Evolutionary conservation across 768 basidiomycete species (phyloP), one percentile per base, ranked within the genome.

Genomic region (Collybia mongolica): DNA sequence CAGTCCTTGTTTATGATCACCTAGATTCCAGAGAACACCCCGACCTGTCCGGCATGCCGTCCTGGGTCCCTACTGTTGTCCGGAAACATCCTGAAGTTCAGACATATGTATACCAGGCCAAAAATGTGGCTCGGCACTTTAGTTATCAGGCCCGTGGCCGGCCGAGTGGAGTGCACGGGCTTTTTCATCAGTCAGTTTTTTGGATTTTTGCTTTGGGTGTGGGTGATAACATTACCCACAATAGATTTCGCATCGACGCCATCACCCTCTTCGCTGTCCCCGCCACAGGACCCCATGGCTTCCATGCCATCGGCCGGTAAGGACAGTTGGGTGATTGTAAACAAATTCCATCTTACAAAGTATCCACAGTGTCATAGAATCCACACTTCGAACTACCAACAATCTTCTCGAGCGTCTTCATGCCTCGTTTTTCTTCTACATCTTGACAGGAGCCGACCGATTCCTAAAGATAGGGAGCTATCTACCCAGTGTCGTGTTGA

Each of bases 401-500:
- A 99, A 99, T 63, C 79, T 98, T 5, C 78, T 98, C 17, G 97
- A 99, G 63, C 84, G 97, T 14, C 82, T 98, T 18, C 97, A 99
- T 65, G 95, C 95, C 1, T 98, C 96, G 0, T 95, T 96, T 70
- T 98, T 98, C 74, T 94, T 98, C 72, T 98, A 95, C 70, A 75
- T 98, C 53, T 70, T 93, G 52, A 79, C 87, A 12, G 72, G 65
- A 18, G 70, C 74, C 2, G 68, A 74, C 32, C 78, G 75, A 1
- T 97, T 96, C 70, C 79, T 93, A 58, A 90, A 95, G 63, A 93
- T 98, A 23, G 95, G 94, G 2, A 82, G 75, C 59, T 99, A 92
- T 67, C 77, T 99, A 6, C 95, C 96, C 0, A 91, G 90, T 48
- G 90, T 83, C 0, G 78, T 98, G 32, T 65, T 98, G 2, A 78